Evolutionary conservation across 306 rosid species (phyloP).

Genomic region (Bauhinia variegata): DNA sequence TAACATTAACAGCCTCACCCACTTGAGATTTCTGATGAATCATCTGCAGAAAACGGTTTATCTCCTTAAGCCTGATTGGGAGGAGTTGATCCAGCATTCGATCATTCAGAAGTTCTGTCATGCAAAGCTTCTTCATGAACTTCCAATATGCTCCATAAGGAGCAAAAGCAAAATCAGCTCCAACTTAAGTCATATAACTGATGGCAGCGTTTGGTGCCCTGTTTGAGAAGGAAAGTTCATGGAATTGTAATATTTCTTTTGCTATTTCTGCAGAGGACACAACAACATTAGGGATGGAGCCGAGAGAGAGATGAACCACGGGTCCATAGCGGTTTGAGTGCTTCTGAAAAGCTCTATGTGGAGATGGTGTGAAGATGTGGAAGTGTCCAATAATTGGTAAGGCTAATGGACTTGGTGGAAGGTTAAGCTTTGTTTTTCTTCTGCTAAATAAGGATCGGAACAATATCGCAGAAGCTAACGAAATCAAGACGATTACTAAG

Average conservation of each 20-base stretch:
- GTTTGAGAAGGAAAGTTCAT: conserved; percentile 49
- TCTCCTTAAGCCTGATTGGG: conserved; percentile 49
- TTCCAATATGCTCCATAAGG: conserved; percentile 72
- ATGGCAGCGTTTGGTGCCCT: conserved; percentile 45
- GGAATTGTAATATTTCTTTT: conserved; percentile 51
- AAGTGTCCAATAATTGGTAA: conserved; percentile 46
- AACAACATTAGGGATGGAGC: conserved; percentile 51
- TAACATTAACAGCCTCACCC: too few species aligned
- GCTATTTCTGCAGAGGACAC: conserved; percentile 65
- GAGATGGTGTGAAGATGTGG: conserved; percentile 36
- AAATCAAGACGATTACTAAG: too few species aligned
- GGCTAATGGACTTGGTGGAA: conserved; percentile 45
- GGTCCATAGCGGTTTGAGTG: conserved; percentile 61
- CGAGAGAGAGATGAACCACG: conserved; percentile 51
- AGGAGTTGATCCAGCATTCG: conserved; percentile 43
- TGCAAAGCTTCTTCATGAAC: conserved; percentile 52
- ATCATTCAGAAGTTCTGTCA: conserved; percentile 36
- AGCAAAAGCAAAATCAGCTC: conserved; percentile 50
- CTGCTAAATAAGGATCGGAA: too few species aligned
- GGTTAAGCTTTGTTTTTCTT: not conserved
- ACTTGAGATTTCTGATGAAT: too few species aligned
- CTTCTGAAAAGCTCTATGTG: conserved; percentile 54
- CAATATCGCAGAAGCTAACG: too few species aligned
- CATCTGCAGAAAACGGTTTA: too few species aligned
- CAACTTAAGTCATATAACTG: conserved; percentile 57